Base-by-base conservation (phyloP, 208 protist species). In the Zelonia costaricensis region DNA sequence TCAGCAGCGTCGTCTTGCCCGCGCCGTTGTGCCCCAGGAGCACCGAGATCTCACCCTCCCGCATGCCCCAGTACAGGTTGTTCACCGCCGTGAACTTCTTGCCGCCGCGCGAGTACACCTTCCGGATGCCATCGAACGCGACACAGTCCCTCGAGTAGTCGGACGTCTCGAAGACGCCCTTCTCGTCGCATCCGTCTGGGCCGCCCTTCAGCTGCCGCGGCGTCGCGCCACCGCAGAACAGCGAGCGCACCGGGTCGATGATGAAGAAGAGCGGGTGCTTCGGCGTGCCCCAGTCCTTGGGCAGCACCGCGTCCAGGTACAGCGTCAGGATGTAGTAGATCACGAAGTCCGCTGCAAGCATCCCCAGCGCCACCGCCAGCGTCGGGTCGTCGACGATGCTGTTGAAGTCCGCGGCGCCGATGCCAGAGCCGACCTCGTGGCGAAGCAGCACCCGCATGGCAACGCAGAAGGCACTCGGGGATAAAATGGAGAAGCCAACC, bases 11-110 rank as follows among this genome's bases (percentile, higher is more conserved):
- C 30, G 90, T 85, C 69, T 96, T 96, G 48, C 86, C 90, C 2
- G 85, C 86, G 54, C 89, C 86, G 69, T 95, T 95, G 74, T 86
- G 84, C 12, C 86, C 88, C 39, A 95, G 76, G 15, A 95, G 52
- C 27, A 90, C 88, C 15, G 84, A 89, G 62, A 88, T 80, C 60
- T 90, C 80, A 42, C 74, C 76, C 48, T 81, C 69, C 10, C 54
- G 52, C 68, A 96, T 78, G 44, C 62, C 69, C 76, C 71, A 84
- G 68, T 81, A 80, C n/a, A 96, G 70, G 66, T 93, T 82, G 67
- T 92, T 82, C 30, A 95, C 84, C 28, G 82, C 85, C 13, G 76
- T 31, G 55, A 91, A 84, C 36, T 18, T 70, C 35, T 60, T 73
- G 3, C 57, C 60, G 20, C 56, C 63, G 13, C 76, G 74, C 55